Percentiles rank a stretch among this genome's conserved stretches.
Conservation (phyloP, 2,329 filamentous ascomycete genomes). For the Stemphylium lycopersici region DNA sequence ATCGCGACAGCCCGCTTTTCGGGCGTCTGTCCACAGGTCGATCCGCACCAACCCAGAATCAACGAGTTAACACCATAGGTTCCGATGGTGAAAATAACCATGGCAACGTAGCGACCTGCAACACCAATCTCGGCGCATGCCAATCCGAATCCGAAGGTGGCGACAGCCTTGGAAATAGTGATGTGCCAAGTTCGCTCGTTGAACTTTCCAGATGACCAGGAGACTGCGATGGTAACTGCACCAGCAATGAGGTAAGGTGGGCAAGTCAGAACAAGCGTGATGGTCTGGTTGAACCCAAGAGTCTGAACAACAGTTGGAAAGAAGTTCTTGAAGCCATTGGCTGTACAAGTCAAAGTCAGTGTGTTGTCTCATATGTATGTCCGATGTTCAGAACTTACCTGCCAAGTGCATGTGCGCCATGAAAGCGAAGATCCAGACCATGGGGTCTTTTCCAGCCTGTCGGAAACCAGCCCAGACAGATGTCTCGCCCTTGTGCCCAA, state of each 20-base stretch:
- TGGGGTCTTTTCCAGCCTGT: slow-evolving; percentile 58
- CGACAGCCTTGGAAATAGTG: slow-evolving; percentile 47
- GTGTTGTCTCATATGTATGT: neutral
- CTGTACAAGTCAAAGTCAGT: neutral
- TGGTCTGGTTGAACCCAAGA: slow-evolving; percentile 56
- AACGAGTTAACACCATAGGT: slow-evolving; percentile 50
- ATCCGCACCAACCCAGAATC: slow-evolving; percentile 54
- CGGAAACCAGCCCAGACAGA: slow-evolving; percentile 57
- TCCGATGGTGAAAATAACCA: slow-evolving; percentile 45
- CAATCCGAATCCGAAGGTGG: slow-evolving; percentile 49
- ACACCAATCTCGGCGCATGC: slow-evolving; percentile 46
- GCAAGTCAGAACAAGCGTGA: slow-evolving; percentile 58
- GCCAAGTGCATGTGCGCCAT: slow-evolving; percentile 41
- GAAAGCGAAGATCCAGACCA: slow-evolving; percentile 50
- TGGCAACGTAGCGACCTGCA: slow-evolving; percentile 41
- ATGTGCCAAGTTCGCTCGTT: slow-evolving; percentile 52
- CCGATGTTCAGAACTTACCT: slow-evolving; percentile 18
- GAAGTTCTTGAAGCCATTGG: slow-evolving; percentile 53
- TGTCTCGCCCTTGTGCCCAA: slow-evolving; percentile 54
- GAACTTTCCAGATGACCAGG: slow-evolving; percentile 46
- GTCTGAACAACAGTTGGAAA: slow-evolving; percentile 58
- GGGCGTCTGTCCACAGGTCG: slow-evolving; percentile 53
- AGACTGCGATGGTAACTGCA: slow-evolving; percentile 41
- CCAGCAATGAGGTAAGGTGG: slow-evolving; percentile 35
- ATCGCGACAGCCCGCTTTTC: slow-evolving; percentile 56